Evolutionary conservation across 164 flowering plant species (phyloP).

Genomic region (Vitis rupestris): DNA sequence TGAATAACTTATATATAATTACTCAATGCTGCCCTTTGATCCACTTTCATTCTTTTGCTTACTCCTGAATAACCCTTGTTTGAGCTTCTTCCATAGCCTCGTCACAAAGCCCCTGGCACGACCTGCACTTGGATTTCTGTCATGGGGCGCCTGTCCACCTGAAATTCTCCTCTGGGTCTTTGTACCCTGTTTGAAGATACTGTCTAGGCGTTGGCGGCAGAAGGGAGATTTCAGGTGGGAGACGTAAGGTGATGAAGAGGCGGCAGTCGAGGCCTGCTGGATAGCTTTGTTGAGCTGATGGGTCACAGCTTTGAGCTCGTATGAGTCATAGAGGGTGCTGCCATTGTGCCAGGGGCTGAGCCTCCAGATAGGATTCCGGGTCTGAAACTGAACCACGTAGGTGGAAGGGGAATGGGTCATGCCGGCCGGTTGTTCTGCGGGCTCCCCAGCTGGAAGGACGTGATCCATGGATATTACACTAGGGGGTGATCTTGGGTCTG

Average conservation of each 20-base stretch:
- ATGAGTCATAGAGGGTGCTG: slow-evolving; percentile 53
- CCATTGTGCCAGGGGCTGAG: slow-evolving; percentile 37
- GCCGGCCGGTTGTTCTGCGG: too few species aligned
- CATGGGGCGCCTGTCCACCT: not conserved
- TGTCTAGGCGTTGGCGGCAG: slow-evolving; percentile 9
- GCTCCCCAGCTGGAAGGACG: too few species aligned
- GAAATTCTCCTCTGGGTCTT: slow-evolving; percentile 21
- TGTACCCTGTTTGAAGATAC: slow-evolving; percentile 19
- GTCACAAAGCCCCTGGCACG: slow-evolving; percentile 19
- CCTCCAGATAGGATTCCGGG: slow-evolving; percentile 29
- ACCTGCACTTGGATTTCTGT: not conserved
- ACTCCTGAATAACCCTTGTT: slow-evolving; percentile 14
- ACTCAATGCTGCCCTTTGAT: not conserved
- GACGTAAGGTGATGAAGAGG: slow-evolving; percentile 13
- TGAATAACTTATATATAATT: too few species aligned
- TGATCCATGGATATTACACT: too few species aligned
- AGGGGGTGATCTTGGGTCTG: not conserved
- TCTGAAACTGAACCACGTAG: slow-evolving; percentile 6
- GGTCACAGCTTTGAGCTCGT: slow-evolving; percentile 43
- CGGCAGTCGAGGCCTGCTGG: slow-evolving; percentile 18
- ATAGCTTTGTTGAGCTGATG: slow-evolving; percentile 47
- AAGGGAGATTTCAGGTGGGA: slow-evolving; percentile 26
- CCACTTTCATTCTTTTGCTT: not conserved
- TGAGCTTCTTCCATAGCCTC: slow-evolving; percentile 47
- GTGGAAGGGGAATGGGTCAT: not conserved